Evolutionary conservation across 768 basidiomycete genomes (phyloP).

Genomic region (Mycena floridula): DNA sequence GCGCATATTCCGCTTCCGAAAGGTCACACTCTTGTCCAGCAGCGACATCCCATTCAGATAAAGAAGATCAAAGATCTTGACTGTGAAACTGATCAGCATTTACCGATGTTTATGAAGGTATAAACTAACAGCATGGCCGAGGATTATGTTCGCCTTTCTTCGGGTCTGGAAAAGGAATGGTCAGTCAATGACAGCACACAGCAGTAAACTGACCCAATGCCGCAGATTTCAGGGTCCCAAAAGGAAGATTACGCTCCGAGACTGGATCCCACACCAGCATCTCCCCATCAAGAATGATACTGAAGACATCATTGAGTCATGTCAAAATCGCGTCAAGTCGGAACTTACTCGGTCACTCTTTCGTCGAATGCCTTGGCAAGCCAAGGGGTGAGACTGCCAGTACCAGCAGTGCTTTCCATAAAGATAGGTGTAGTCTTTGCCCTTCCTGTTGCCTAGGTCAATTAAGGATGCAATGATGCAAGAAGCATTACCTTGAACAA

Average conservation of each 20-base stretch:
- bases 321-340: not conserved
- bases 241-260: conserved; percentile 81
- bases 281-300: conserved; percentile 93
- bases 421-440: conserved; percentile 85
- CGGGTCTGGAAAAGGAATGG: conserved; percentile 48
- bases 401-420: conserved; percentile 82
- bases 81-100: conserved; percentile 30
- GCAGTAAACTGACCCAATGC: conserved; percentile 55
- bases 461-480: no score
- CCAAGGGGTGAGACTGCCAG: conserved; percentile 83
- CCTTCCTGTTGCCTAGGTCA: conserved; percentile 75
- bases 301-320: conserved; percentile 22
- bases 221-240: conserved; percentile 91
- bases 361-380: conserved; percentile 73
- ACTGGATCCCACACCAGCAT: conserved; percentile 98
- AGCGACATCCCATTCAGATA: conserved; percentile 83
- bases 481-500: conserved; percentile 88
- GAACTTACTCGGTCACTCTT: conserved; percentile 72
- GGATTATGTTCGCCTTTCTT: conserved; percentile 67
- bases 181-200: not conserved
- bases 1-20: conserved; percentile 75
- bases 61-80: conserved; percentile 94
- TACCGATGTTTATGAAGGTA: not conserved
- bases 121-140: conserved; percentile 80
- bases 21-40: conserved; percentile 60